Percentiles rank a stretch among this genome's conserved stretches.
These are phyloP conservation scores for Nemania sp. DNA, from an alignment of 2,329 filamentous ascomycete genomes.

Conservation along the genomic window DNA sequence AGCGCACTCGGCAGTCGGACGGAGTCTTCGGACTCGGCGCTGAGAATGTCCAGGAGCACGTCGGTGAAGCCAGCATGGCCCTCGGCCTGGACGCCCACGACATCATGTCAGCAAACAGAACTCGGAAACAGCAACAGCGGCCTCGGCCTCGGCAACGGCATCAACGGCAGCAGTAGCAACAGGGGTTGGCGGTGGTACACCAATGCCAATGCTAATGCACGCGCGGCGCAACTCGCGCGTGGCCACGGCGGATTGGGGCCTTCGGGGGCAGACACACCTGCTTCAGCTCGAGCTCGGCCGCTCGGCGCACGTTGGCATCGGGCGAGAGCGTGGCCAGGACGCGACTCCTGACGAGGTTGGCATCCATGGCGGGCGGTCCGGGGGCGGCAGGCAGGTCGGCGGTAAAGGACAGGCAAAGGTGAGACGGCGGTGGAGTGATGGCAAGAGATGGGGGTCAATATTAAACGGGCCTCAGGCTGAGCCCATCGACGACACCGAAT, in stretches of 20 bases:
- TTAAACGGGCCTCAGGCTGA: slow-evolving; percentile 19
- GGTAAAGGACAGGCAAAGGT: background rate
- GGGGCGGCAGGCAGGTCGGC: background rate
- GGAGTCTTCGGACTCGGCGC: slow-evolving; percentile 81
- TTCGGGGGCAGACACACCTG: slow-evolving; percentile 57
- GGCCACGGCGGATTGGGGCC: slow-evolving; percentile 6
- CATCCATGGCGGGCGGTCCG: slow-evolving; percentile 63
- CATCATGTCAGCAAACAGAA: slow-evolving; percentile 27
- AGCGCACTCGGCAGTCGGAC: slow-evolving; percentile 85
- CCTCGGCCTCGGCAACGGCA: background rate
- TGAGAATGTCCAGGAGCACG: slow-evolving; percentile 86
- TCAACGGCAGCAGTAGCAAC: background rate
- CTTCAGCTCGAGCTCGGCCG: slow-evolving; percentile 81
- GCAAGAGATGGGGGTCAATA: background rate
- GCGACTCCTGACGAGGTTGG: slow-evolving; percentile 72
- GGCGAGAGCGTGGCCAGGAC: slow-evolving; percentile 75
- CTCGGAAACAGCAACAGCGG: no score
- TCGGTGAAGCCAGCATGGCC: slow-evolving; percentile 87
- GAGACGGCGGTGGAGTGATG: slow-evolving; percentile 8
- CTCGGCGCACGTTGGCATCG: slow-evolving; percentile 73
- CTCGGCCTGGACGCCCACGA: slow-evolving; percentile 68
- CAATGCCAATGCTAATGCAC: slow-evolving; percentile 17
- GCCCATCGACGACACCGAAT: slow-evolving; percentile 21
- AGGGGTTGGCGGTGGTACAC: slow-evolving; percentile 1
- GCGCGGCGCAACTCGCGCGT: slow-evolving; percentile 28